Evolutionary conservation across 257 asterid genomes (phyloP), one percentile per base, ranked within the genome.

Genomic region (Fraxinus excelsior): DNA sequence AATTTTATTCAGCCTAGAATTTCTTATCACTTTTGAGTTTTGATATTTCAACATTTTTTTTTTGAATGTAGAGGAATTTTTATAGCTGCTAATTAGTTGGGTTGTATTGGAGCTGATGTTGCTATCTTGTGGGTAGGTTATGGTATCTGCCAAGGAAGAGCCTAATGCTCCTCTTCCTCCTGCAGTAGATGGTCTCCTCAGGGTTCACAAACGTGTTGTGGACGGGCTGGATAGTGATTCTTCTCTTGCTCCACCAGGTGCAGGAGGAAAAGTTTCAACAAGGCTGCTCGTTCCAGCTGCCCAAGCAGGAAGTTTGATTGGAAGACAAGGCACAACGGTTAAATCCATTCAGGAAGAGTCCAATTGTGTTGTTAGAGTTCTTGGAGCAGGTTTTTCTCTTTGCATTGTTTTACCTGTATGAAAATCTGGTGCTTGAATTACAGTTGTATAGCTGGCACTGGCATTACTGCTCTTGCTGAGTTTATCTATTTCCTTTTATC

Each of bases 101-200:
- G 1, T 60, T 60, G 29, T 25, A 23, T 2, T 60, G 23, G 67
- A 60, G 34, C 79, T 84, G 81, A 85, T 78, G 29, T 74, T 75
- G 23, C 71, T 25, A 14, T 53, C 56, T 58, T 64, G 49, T 76
- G 77, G 53, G 80, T 76, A 94, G 99, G 99, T 94, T 72, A 91
- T 94, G 97, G 88, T 94, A 76, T 94, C 97, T 85, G 99, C 98
- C 81, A 94, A 88, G 85, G 99, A 94, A 82, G 99, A 91, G 78
- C 99, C 97, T 26, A 94, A 86, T 77, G 76, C 86, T 76, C 82
- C 93, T 81, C 96, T 89, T 80, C 99, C 99, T 68, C 98, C 99
- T 76, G 99, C 99, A 81, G 82, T 94, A 56, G 96, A 91, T 75
- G 99, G 97, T 84, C 95, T 94, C 81, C 97, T 94, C 68, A 90